Evolutionary conservation across 1,284 basidiomycete genomes (phyloP).

Genomic region (Trichosporon asahii): DNA sequence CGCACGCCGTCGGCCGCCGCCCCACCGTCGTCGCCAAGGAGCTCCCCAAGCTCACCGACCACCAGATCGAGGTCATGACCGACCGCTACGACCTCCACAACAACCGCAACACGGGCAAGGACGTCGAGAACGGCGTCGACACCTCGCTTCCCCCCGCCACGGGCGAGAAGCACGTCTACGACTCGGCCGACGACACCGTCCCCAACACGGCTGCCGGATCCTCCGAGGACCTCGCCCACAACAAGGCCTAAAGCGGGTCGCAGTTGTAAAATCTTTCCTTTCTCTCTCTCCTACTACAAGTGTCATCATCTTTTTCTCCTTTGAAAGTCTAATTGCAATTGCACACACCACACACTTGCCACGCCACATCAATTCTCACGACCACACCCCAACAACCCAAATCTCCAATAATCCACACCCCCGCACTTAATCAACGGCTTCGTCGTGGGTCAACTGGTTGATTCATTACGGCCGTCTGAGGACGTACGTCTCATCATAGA

Average conservation of each 20-base stretch:
- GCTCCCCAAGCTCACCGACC: conserved; percentile 47
- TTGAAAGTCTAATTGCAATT: neutral
- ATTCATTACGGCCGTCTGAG: neutral
- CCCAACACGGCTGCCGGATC: conserved; percentile 11
- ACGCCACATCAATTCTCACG: neutral
- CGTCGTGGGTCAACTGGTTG: neutral
- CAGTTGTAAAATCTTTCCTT: neutral
- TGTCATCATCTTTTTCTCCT: neutral
- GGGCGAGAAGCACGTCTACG: neutral
- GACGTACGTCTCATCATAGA: conserved; percentile 9
- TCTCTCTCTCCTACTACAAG: neutral
- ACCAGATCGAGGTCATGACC: conserved; percentile 48
- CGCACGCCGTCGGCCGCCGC: conserved; percentile 32
- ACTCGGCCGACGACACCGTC: neutral
- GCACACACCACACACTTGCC: neutral
- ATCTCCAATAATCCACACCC: conserved; percentile 15
- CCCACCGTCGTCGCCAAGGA: conserved; percentile 46
- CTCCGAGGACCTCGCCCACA: conserved; percentile 4
- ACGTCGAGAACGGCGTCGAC: conserved; percentile 22
- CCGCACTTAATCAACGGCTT: neutral
- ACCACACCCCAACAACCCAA: neutral
- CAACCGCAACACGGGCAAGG: conserved; percentile 21
- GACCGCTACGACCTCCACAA: conserved; percentile 52
- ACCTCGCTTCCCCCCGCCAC: conserved; percentile 17
- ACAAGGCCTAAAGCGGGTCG: conserved; percentile 1